phyloP scores from a whole-genome alignment of 345 rosid genomes.

The Linum lewisii region DNA sequence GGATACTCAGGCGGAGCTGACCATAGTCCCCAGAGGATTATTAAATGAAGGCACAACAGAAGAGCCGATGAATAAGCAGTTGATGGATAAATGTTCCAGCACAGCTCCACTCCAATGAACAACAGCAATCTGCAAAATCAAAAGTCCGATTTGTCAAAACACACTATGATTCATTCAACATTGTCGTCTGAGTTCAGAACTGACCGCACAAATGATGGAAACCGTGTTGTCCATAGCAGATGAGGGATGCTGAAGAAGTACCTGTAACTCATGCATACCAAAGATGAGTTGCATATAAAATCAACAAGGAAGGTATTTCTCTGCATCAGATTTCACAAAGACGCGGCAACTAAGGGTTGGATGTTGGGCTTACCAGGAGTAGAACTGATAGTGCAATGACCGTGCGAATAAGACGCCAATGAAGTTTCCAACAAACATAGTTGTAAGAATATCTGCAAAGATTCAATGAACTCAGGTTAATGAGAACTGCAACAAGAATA shows the following conservation, averaged over 20 bases:
- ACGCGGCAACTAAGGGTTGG: not conserved
- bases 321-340: too few relatives aligned
- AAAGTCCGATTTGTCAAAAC: not conserved
- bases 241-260: slow-evolving; percentile 83
- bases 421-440: slow-evolving; percentile 82
- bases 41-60: slow-evolving; percentile 50
- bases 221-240: slow-evolving; percentile 66
- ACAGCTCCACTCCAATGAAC: slow-evolving; percentile 59
- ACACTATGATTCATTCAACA: not conserved
- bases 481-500: too few relatives aligned
- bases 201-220: slow-evolving; percentile 67
- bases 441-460: slow-evolving; percentile 54
- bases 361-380: slow-evolving; percentile 67
- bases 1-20: slow-evolving; percentile 48
- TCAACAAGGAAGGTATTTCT: not conserved
- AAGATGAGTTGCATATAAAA: not conserved
- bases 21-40: slow-evolving; percentile 66
- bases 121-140: slow-evolving; percentile 38
- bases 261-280: slow-evolving; percentile 27
- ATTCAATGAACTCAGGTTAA: slow-evolving; percentile 7
- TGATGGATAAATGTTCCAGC: slow-evolving; percentile 95
- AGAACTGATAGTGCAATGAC: slow-evolving; percentile 93
- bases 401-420: slow-evolving; percentile 85
- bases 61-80: slow-evolving; percentile 50
- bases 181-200: not conserved